These are phyloP conservation scores for Phytophthora podocarpi DNA, from an alignment of 352 stramenopile species.

Conservation along the genomic window DNA sequence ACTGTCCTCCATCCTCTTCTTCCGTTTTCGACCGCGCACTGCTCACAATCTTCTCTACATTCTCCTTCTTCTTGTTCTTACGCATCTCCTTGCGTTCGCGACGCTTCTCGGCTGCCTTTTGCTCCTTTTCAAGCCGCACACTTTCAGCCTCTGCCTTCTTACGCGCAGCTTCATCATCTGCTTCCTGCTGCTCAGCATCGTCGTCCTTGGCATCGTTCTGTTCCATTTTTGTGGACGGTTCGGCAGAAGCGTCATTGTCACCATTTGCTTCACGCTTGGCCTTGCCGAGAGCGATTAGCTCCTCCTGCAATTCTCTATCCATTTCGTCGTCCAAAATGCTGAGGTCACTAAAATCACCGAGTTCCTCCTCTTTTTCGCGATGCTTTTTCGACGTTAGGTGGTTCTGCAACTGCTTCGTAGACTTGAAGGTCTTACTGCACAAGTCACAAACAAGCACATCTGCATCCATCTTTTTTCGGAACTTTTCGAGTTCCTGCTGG, in stretches of 20 bases:
- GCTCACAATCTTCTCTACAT: conserved; percentile 71
- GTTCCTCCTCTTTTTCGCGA: conserved; percentile 69
- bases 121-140: conserved; percentile 68
- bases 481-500: conserved; percentile 64
- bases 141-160: conserved; percentile 49
- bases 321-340: conserved; percentile 66
- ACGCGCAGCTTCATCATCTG: conserved; percentile 38
- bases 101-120: conserved; percentile 81
- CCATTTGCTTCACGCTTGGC: conserved; percentile 13
- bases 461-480: conserved; percentile 72
- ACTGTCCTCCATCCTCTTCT: conserved; percentile 41
- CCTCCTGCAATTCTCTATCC: conserved; percentile 58
- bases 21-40: conserved; percentile 47
- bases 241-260: neutral
- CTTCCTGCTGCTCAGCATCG: conserved; percentile 34
- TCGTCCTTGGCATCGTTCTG: conserved; percentile 9
- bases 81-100: conserved; percentile 82
- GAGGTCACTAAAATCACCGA: conserved; percentile 67
- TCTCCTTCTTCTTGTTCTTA: conserved; percentile 82
- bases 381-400: conserved; percentile 86
- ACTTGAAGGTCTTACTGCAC: conserved; percentile 88
- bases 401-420: conserved; percentile 80
- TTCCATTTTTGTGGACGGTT: conserved; percentile 11
- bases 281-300: conserved; percentile 53
- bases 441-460: conserved; percentile 77